A percentile compares a stretch with the other conserved stretches of the same genome.
phyloP scores from a whole-genome alignment of 129 eudicot species.

The Dittrichia graveolens region DNA sequence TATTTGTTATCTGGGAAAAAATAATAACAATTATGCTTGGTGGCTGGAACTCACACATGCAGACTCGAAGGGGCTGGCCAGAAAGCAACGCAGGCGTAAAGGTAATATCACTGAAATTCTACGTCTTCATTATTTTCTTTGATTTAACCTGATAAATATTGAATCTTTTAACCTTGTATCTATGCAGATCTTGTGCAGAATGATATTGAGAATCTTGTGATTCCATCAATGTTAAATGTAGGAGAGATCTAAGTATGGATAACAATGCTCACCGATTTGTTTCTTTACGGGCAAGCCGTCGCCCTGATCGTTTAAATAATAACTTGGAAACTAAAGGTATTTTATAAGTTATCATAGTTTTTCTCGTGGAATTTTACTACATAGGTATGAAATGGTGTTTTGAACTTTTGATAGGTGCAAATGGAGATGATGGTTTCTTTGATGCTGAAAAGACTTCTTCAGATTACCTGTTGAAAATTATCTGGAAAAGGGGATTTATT shows the following conservation, averaged over 20 bases:
- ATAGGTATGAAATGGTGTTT: conserved; percentile 16
- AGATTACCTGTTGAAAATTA: conserved; percentile 55
- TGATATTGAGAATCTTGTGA: not conserved
- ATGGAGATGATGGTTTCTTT: conserved; percentile 44
- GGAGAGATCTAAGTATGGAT: conserved; percentile 41
- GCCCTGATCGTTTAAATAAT: conserved; percentile 41
- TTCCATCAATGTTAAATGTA: conserved; percentile 20
- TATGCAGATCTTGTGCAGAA: conserved; percentile 22
- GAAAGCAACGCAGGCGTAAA: not conserved
- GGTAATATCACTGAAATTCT: not conserved
- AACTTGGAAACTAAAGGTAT: conserved; percentile 43
- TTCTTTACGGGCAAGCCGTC: conserved; percentile 56
- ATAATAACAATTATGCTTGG: too few species aligned
- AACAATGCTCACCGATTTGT: conserved; percentile 45
- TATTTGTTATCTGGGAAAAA: too few species aligned
- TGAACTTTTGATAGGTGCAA: conserved; percentile 37
- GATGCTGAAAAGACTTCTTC: conserved; percentile 49
- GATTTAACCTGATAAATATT: not conserved
- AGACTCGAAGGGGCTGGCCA: too few species aligned
- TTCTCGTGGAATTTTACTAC: not conserved
- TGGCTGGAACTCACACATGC: too few species aligned
- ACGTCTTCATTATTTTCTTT: not conserved
- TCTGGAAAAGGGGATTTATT: conserved; percentile 89
- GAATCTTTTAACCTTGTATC: conserved; percentile 3
- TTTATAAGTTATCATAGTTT: not conserved